Evolutionary conservation across 495 filamentous ascomycete genomes (phyloP), one percentile per base, ranked within the genome.

Genomic region (Aspergillus haitiensis): DNA sequence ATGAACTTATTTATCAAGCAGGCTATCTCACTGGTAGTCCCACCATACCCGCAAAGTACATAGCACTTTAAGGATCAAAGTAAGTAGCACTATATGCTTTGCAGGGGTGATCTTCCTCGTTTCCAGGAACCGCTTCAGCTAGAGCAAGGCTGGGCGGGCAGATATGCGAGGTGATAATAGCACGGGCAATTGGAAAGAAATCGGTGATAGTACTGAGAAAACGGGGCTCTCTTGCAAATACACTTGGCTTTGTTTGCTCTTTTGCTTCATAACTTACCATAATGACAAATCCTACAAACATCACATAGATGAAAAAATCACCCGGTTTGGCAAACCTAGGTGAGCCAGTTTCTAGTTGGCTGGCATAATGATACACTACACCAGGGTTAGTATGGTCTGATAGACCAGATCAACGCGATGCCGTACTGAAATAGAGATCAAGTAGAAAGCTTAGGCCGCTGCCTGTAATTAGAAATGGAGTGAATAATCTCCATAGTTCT

Each of bases 61-160:
- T 80, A 86, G 78, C 70, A 82, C 87, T 85, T 74, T 74, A 71
- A 78, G 68, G 69, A 84, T 84, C 85, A 87, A 87, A 91, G 92
- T 89, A 85, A 86, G 74, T 81, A 84, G 79, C 62, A 73, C 82
- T 82, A 82, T 71, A 75, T 79, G 81, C 76, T 82, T 82, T 84
- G 84, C 83, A 87, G 85, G 89, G 91, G 88, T 87, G 81, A 88
- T 97, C 90, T 97, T 82, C 93, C 93, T 96, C 92, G 81, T 78
- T 87, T 91, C 83, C 89, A 96, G 92, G 92, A 96, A 96, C 91
- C 92, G 91, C 86, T 83, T 86, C 90, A 93, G 90, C 82, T 86
- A 86, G 75, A 67, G 72, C 56, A 72, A 74, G 83, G 82, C 92
- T 92, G 90, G 84, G 84, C 92, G 93, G 91, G 93, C 92, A 97